Base-by-base conservation (phyloP, 345 rosid species). In the Balakata baccata region DNA sequence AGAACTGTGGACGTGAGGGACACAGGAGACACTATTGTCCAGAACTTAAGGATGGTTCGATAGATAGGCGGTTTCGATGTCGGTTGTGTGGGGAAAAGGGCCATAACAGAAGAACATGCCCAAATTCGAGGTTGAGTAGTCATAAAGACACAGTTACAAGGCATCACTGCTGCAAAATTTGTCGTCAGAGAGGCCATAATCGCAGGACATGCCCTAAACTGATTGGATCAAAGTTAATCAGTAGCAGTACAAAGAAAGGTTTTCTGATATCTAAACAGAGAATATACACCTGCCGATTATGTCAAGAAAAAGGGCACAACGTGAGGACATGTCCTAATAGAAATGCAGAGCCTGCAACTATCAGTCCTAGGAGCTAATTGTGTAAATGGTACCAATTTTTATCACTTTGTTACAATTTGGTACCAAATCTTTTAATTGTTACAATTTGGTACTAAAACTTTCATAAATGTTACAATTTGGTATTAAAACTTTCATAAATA, bases 11-110 rank as follows among this genome's bases (percentile, higher is more conserved):
- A 57, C 80, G 90, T 0, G 93, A 90, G 86, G 97, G 97, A n/a
- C 98, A 94, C 65, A 87, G 98, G 75, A 84, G 84, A 66, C 82
- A 86, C 83, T 94, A 94, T 81, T 94, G 97, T 78, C 97, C 98
- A 7, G 92, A 90, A 71, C 81, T 88, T 23, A 86, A 78, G 65
- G 80, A 83, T 68, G 74, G 81, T 68, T 57, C 53, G 5, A 65
- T 51, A 4, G 91, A 88, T 47, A 75, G 84, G 78, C 86, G 83
- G 75, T 90, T 84, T 79, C 80, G 82, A 70, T 94, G 98, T 71
- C 77, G 88, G 37, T 71, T 83, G 66, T 94, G 98, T 52, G 90
- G 97, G 37, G 85, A 75, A 64, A 89, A 79, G 81, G 97, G 97
- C 62, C 98, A 94, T 79, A 94, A 94, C 87, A 80, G 84, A 84